Evolutionary conservation across 2,329 filamentous ascomycete genomes (phyloP), one percentile per base, ranked within the genome.

Genomic region (Alternaria tenuissima): DNA sequence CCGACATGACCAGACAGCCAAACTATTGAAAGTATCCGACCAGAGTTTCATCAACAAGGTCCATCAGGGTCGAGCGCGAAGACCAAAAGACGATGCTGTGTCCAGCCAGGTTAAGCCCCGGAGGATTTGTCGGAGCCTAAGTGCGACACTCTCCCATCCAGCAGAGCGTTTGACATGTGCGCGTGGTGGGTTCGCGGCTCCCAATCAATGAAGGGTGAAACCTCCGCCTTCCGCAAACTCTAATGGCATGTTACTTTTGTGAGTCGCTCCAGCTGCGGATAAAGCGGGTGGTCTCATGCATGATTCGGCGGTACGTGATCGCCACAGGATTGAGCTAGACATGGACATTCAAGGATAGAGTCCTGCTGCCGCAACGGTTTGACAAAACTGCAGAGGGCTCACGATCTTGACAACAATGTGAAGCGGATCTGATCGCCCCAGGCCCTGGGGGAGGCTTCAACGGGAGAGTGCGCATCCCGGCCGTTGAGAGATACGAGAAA

Each of bases 391-490:
- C 24, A 54, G 36, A 26, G 39, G 26, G 41, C n/a, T 39, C 44
- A 52, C 34, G 52, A 56, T 53, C 32, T 39, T 28, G 38, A 47
- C 48, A 53, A 28, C 24, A 49, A 49, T 43, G 48, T 55, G 55
- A 42, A 47, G 62, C 55, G 54, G 53, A 51, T 47, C 53, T 39
- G 60, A 65, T 65, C 56, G 46, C 49, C 59, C 44, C 38, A 28
- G 44, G 55, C 26, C 24, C 30, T 32, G 36, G 28, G 59, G 48
- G 34, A 22, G 43, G 34, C 30, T 39, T 30, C n/a, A 34, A 52
- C 57, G 61, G 55, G 61, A 61, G 63, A 55, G 57, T 65, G 63
- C 52, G 61, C 56, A 48, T 48, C 42, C 48, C 39, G 39, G 44
- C 57, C 52, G 61, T 57, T 63, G 44, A 26, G 39, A 34, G 26